A percentile compares a stretch with the other conserved stretches of the same genome.
These are phyloP conservation scores for Wallacemonas sp. DNA, from an alignment of 208 protist species.

Conservation along the genomic window DNA sequence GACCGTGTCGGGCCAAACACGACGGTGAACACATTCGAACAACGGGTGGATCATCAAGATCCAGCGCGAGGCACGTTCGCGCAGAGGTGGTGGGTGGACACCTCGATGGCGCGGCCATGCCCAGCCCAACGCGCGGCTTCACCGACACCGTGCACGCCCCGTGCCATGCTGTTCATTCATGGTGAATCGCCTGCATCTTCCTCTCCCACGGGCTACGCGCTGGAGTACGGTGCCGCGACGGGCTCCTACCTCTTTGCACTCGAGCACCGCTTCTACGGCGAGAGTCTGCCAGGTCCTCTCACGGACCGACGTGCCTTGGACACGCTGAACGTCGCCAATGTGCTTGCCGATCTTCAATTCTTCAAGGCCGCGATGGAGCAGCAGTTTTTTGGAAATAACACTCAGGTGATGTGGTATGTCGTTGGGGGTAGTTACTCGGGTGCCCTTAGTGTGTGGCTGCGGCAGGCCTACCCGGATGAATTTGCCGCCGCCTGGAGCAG, in stretches of 20 bases:
- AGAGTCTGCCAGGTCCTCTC: conserved; percentile 36
- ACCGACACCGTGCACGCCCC: not conserved
- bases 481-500: conserved; percentile 46
- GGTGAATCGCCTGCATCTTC: conserved; percentile 30
- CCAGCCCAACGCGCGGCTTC: not conserved
- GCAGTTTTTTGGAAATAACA: conserved; percentile 11
- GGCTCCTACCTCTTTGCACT: conserved; percentile 33
- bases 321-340: conserved; percentile 42
- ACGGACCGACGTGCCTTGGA: conserved; percentile 23
- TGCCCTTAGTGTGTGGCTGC: conserved; percentile 40
- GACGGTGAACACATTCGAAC: conserved; percentile 27
- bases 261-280: conserved; percentile 66
- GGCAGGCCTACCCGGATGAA: conserved; percentile 31
- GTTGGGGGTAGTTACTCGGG: conserved; percentile 52
- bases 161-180: conserved; percentile 33
- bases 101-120: conserved; percentile 1
- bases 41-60: conserved; percentile 32
- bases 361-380: conserved; percentile 29
- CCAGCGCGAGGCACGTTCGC: conserved; percentile 22
- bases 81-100: conserved; percentile 47
- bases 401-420: conserved; percentile 30
- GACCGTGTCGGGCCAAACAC: not conserved
- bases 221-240: conserved; percentile 17
- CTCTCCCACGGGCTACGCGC: conserved; percentile 25
- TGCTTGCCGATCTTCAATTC: conserved; percentile 32